Percentiles rank a stretch among this genome's conserved stretches.
Evolutionary conservation across 1,284 basidiomycete species (phyloP).

Genomic region (Somion occarium): DNA sequence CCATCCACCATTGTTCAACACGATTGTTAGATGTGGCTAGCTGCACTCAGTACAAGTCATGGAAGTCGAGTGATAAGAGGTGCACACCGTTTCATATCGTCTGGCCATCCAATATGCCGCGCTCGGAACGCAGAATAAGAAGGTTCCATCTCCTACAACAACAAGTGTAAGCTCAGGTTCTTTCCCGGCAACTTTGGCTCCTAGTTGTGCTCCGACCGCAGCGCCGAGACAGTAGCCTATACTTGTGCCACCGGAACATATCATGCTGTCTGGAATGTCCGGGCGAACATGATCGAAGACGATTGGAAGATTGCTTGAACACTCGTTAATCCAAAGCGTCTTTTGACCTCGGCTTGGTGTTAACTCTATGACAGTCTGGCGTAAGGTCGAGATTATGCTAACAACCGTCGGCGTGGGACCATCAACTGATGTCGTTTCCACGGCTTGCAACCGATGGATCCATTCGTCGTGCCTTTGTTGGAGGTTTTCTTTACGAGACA

Average conservation of each 20-base stretch:
- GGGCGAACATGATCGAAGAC: conserved; percentile 57
- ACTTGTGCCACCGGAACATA: conserved; percentile 54
- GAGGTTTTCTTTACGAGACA: conserved; percentile 11
- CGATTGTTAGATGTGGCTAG: conserved; percentile 66
- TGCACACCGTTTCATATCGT: conserved; percentile 55
- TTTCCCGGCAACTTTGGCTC: conserved; percentile 28
- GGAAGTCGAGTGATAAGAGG: neutral
- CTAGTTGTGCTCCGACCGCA: conserved; percentile 52
- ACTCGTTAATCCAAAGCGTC: conserved; percentile 57
- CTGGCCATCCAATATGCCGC: conserved; percentile 69
- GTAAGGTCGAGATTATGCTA: conserved; percentile 8
- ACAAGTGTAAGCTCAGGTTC: conserved; percentile 47
- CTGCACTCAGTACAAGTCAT: neutral
- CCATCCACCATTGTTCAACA: conserved; percentile 73
- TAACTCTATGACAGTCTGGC: conserved; percentile 32
- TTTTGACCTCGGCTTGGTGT: conserved; percentile 34
- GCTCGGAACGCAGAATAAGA: conserved; percentile 61
- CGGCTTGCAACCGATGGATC: conserved; percentile 18
- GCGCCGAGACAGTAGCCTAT: conserved; percentile 66
- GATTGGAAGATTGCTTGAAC: conserved; percentile 49
- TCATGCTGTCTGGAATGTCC: conserved; percentile 42
- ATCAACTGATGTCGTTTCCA: conserved; percentile 17
- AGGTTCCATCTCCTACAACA: conserved; percentile 67
- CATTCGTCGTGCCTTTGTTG: conserved; percentile 23
- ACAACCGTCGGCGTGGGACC: conserved; percentile 36